Conservation (phyloP, 2,329 filamentous ascomycete species). For the Pseudocercospora pini-densiflorae region DNA sequence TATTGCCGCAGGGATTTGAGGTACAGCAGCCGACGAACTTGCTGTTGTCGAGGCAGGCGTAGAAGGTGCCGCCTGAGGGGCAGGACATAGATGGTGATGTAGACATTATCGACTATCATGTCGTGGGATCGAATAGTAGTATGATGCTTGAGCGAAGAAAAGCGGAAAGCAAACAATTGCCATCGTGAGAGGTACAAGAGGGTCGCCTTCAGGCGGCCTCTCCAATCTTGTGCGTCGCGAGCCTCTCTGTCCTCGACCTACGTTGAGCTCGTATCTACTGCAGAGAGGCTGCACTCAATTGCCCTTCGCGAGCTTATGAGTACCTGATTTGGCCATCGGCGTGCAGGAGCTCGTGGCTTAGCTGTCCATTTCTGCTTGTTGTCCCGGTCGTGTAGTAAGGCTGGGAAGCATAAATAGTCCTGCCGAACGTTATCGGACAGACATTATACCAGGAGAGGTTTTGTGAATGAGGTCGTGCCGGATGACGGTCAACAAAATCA, state of each 20-base stretch:
- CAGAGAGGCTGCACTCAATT: background rate
- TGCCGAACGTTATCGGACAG: background rate
- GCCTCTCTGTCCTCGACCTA: background rate
- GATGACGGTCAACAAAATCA: no score
- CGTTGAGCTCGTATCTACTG: background rate
- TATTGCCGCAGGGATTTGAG: slow-evolving; percentile 11
- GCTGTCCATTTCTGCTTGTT: no score
- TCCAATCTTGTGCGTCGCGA: background rate
- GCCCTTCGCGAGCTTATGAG: background rate
- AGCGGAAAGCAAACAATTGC: slow-evolving; percentile 2
- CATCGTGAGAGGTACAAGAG: background rate
- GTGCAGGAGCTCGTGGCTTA: background rate
- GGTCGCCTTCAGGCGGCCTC: background rate
- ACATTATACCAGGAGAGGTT: no score
- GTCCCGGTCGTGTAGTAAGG: background rate
- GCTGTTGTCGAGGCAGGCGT: slow-evolving; percentile 12
- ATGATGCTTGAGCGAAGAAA: background rate
- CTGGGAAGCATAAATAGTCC: background rate
- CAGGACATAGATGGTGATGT: slow-evolving; percentile 12
- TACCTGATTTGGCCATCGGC: background rate
- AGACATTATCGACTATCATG: background rate
- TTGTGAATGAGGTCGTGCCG: no score
- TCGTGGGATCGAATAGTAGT: background rate
- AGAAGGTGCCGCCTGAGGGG: slow-evolving; percentile 11
- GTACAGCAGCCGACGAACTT: slow-evolving; percentile 20